Base-by-base conservation (phyloP, 1,139 yeast species). In the Yamadazyma conglobata region DNA sequence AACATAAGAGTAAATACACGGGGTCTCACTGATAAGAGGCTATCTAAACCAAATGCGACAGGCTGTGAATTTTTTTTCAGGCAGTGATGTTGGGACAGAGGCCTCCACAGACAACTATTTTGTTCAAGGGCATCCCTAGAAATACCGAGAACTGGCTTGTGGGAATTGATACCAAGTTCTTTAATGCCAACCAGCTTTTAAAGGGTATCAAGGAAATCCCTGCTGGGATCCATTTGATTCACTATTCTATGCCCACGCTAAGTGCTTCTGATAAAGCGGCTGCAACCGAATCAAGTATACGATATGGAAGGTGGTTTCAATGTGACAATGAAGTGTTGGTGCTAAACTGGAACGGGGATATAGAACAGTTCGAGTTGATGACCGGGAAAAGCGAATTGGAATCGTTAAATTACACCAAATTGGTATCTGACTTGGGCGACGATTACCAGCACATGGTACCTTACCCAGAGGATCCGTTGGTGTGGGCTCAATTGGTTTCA, bases 101-200 rank as follows among this genome's bases (percentile, higher is more conserved):
- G 25, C 60, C 60, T 3, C 61, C 61, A n/a, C 24, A 42, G 14
- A 35, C 50, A 4, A 57, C 63, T 1, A 34, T 56, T 6, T 16
- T 53, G 6, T 41, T 44, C 22, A 40, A 34, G 24, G 40, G 42
- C 4, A 32, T 49, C 6, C 57, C 57, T 4, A 15, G 17, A 1
- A 36, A 44, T 9, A 39, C 50, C 3, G 25, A 39, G 17, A 34
- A 42, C 22, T 46, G 58, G 53, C 39, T 53, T 9, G 31, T 58
- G 5, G 64, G 64, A 3, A 51, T 58, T 11, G 64, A 58, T 33
- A 46, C 54, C 12, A 56, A 49, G 36, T 58, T 57, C 35, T 51
- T 56, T 38, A 45, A 37, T 21, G 44, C 50, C 10, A 50, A 46
- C 27, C 37, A 38, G 12, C 21, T 41, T 2, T 37, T 58, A 4